Base-by-base conservation (phyloP, 2,329 filamentous ascomycete genomes). In the Cordyceps cateniannulata region DNA sequence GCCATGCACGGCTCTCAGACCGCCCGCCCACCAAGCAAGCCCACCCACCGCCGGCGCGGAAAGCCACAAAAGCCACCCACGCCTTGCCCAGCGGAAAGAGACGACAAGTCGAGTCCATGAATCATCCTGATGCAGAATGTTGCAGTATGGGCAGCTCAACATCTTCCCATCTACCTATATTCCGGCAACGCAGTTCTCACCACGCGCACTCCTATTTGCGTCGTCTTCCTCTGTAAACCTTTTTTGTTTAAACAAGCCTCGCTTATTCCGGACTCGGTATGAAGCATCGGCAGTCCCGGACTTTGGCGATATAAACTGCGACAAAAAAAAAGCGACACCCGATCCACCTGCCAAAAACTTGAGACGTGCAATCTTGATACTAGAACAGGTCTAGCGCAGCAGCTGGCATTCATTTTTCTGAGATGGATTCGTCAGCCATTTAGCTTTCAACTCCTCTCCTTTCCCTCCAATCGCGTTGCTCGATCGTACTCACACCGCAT, bases 1-100 rank as follows among this genome's bases (percentile, higher is more conserved):
- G 22, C 16, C 10, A 44, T 44, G 51, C 51, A 44, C 51, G 53
- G 42, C 52, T 55, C 52, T 47, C 53, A 56, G 53, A 56, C 53
- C 38, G 51, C 51, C 38, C 12, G 16, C 40, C 40, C 44, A 24
- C n/a, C n/a, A n/a, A n/a, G n/a, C n/a, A n/a, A n/a, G n/a, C n/a
- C n/a, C 44, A 35, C 14, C 20, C n/a, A 12, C 52, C 40, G 32
- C 32, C 27, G 53, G 53, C 18, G 45, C 53, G 53, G 42, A 22
- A 25, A 35, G 32, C 32, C 32, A 35, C 32, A 35, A 35, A 14
- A 35, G 32, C 32, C 32, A 35, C 27, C 4, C 27, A 29, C 32
- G 32, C 32, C 32, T 12, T 35, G 32, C 32, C 10, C 14, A 12
- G 29, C 29, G 3, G 32, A 35, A 12, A 10, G 32, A 10, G 32